A percentile compares a stretch with the other conserved stretches of the same genome.
Conservation (phyloP, 768 basidiomycete genomes). For the Leccinum arenicola region DNA sequence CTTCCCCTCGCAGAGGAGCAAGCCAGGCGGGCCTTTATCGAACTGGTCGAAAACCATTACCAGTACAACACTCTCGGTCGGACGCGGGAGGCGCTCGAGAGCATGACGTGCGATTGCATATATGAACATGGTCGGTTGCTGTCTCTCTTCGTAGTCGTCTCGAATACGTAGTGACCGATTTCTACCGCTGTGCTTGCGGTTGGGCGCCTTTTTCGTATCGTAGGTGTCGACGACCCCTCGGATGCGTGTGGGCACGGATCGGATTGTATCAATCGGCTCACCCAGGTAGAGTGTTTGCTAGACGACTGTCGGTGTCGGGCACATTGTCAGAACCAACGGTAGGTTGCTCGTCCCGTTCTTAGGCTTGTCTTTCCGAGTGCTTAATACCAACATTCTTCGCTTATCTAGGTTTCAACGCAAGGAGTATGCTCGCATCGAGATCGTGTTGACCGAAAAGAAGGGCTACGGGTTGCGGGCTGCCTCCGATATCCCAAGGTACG, state of each 20-base stretch:
- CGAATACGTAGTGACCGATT: constrained; percentile 30
- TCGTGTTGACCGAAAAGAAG: constrained; percentile 93
- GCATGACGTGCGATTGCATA: constrained; percentile 92
- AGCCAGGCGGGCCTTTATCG: constrained; percentile 68
- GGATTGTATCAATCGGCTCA: constrained; percentile 96
- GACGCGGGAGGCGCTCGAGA: constrained; percentile 85
- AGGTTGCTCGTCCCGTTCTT: constrained; percentile 10
- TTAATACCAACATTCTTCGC: background rate
- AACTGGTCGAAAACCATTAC: constrained; percentile 79
- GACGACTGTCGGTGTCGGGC: constrained; percentile 82
- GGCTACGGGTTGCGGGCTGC: constrained; percentile 90
- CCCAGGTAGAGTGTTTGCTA: constrained; percentile 93
- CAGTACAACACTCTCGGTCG: constrained; percentile 86
- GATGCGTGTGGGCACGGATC: constrained; percentile 82
- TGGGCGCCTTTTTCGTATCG: constrained; percentile 25
- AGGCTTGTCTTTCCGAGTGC: background rate
- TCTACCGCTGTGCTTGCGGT: constrained; percentile 11
- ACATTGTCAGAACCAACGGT: constrained; percentile 95
- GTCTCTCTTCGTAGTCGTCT: constrained; percentile 19
- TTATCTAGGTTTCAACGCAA: constrained; percentile 75
- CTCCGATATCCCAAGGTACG: constrained; percentile 61
- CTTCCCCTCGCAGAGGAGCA: constrained; percentile 74
- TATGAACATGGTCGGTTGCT: constrained; percentile 73
- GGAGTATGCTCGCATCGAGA: constrained; percentile 82
- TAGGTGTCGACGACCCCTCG: constrained; percentile 59